phyloP scores from a whole-genome alignment of 371 early-diverging fungal species.

The Apophysomyces ossiformis region DNA sequence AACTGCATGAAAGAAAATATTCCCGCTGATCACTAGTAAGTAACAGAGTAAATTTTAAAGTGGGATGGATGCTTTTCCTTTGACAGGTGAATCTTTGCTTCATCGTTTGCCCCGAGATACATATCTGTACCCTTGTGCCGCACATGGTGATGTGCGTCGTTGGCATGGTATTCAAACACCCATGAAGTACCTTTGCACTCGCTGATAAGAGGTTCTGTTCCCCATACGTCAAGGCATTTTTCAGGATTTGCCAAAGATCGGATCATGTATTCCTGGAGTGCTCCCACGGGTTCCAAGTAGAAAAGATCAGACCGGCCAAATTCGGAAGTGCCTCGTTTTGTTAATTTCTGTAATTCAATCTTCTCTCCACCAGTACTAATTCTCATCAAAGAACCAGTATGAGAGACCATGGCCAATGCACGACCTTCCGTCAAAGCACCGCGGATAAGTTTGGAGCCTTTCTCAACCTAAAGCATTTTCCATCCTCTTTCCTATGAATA shows the following conservation, averaged over 20 bases:
- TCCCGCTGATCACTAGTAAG: not conserved
- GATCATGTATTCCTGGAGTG: constrained; percentile 16
- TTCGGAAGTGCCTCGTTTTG: constrained; percentile 4
- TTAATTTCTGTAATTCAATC: constrained; percentile 9
- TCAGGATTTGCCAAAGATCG: constrained; percentile 18
- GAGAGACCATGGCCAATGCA: constrained; percentile 16
- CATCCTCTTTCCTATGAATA: not conserved
- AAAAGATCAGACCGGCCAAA: constrained; percentile 7
- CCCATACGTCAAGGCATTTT: constrained; percentile 24
- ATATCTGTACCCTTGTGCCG: constrained; percentile 18
- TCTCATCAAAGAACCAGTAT: constrained; percentile 6
- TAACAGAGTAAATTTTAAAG: constrained; percentile 3
- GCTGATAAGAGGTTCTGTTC: constrained; percentile 10
- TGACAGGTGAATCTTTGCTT: constrained; percentile 3
- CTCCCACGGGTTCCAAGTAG: constrained; percentile 15
- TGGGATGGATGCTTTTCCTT: not conserved
- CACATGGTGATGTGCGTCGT: constrained; percentile 18
- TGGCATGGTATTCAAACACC: constrained; percentile 17
- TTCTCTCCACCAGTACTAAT: not conserved
- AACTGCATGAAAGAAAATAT: constrained; percentile 1
- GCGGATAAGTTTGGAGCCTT: constrained; percentile 26
- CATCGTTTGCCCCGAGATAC: constrained; percentile 14
- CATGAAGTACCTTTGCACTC: constrained; percentile 29
- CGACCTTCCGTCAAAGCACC: constrained; percentile 28
- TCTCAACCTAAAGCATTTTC: constrained; percentile 14